These are phyloP conservation scores for Aleurites moluccanus DNA, from an alignment of 441 rosid genomes.

Conservation along the genomic window DNA sequence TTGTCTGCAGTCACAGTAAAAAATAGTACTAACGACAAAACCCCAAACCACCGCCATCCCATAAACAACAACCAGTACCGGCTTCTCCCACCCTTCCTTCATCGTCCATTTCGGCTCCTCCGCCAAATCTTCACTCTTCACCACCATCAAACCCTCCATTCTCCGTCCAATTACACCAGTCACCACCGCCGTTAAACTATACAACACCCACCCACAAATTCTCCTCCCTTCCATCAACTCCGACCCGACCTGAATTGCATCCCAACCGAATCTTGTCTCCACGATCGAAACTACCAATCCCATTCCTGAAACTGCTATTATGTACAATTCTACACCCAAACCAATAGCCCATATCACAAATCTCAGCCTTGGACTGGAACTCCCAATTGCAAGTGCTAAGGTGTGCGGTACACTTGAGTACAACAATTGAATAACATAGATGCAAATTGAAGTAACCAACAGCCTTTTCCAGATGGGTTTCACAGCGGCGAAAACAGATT, in stretches of 20 bases:
- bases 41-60: conserved; percentile 57
- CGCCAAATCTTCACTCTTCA: conserved; percentile 30
- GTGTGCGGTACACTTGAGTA: conserved; percentile 38
- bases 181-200: conserved; percentile 41
- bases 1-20: conserved; percentile 56
- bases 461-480: conserved; percentile 48
- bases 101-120: conserved; percentile 41
- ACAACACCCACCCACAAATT: conserved; percentile 49
- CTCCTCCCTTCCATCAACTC: conserved; percentile 55
- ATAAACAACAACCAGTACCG: conserved; percentile 46
- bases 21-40: conserved; percentile 52
- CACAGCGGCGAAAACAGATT: conserved; percentile 33
- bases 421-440: conserved; percentile 43
- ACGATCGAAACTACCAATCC: conserved; percentile 56
- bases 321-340: conserved; percentile 36
- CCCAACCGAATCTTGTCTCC: conserved; percentile 60
- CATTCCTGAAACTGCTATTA: conserved; percentile 56
- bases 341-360: conserved; percentile 33
- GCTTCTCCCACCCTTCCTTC: conserved; percentile 28
- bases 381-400: conserved; percentile 29
- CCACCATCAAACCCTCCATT: conserved; percentile 45
- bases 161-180: conserved; percentile 50
- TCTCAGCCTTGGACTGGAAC: conserved; percentile 22
- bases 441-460: conserved; percentile 50
- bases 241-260: conserved; percentile 50